Evolutionary conservation across 1,284 basidiomycete species (phyloP), one percentile per base, ranked within the genome.

Genomic region (Wolfiporia cocos): DNA sequence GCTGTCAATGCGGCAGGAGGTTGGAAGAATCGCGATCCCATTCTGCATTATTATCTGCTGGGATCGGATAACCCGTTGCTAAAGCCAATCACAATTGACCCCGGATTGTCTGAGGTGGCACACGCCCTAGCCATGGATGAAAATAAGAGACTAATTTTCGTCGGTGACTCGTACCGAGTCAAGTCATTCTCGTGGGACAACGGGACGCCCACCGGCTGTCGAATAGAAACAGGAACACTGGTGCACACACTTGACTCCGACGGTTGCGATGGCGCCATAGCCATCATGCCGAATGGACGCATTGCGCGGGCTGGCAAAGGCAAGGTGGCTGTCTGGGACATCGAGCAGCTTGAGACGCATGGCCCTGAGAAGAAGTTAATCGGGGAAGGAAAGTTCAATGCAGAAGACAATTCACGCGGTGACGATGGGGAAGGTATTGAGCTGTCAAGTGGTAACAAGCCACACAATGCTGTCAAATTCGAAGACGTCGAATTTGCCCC

Each of bases 21-120:
- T 4, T 70, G 54, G 48, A 70, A 67, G 49, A 54, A 62, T 31
- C 59, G 63, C 23, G 53, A 57, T 5, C 66, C 69, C 0, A 37
- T 48, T 10, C 43, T 69, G 21, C 33, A 44, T 7, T 63, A 56
- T 46, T 62, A 57, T 49, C 36, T 57, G 21, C 54, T 60, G 7
- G 52, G 37, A 12, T 20, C 43, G 7, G 44, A 42, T 17, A 34
- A 45, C 29, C 23, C 12, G 4, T 11, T 41, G 19, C 24, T 36
- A 12, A 33, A 53, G 17, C 23, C 33, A 19, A 30, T n/a, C 9
- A 24, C 29, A 3, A 39, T 50, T n/a, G 35, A 44, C 3, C 49
- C 54, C 3, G 49, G 51, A 2, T 44, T 62, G 0, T 46, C 45
- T 1, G 37, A 49, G n/a, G 40, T 54, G n/a, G 50, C 54, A 7